Evolutionary conservation across 306 rosid species (phyloP).

Genomic region (Ormosia emarginata): DNA sequence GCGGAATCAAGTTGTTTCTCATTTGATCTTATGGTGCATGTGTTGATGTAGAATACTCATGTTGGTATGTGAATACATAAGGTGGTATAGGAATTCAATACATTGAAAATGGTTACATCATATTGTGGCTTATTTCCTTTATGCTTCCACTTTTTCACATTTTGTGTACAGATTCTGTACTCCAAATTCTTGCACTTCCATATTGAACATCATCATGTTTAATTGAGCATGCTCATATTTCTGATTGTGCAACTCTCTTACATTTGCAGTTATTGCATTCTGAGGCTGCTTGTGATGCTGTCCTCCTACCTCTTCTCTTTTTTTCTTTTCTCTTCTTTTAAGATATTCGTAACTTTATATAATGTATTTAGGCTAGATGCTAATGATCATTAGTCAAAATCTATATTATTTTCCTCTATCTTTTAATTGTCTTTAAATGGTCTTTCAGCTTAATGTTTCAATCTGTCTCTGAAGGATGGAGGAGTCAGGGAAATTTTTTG

Average conservation of each 20-base stretch:
- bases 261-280: not conserved
- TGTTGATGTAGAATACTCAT: slow-evolving; percentile 64
- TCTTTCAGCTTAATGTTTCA: not conserved
- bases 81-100: slow-evolving; percentile 88
- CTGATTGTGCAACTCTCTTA: not conserved
- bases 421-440: not conserved
- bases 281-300: not conserved
- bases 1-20: slow-evolving; percentile 50
- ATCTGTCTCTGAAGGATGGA: not conserved
- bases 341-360: not conserved
- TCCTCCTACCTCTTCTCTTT: no score
- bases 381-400: not conserved
- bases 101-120: slow-evolving; percentile 47
- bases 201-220: not conserved
- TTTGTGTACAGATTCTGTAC: slow-evolving; percentile 9
- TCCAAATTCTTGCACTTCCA: not conserved
- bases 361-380: not conserved
- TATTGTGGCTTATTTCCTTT: slow-evolving; percentile 19
- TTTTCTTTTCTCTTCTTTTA: not conserved
- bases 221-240: not conserved
- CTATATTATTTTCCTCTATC: not conserved
- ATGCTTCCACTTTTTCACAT: not conserved
- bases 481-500: not conserved
- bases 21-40: slow-evolving; percentile 59
- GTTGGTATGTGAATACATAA: slow-evolving; percentile 87